Evolutionary conservation across 2,329 filamentous ascomycete species (phyloP).

Genomic region (Trichophyton rubrum): DNA sequence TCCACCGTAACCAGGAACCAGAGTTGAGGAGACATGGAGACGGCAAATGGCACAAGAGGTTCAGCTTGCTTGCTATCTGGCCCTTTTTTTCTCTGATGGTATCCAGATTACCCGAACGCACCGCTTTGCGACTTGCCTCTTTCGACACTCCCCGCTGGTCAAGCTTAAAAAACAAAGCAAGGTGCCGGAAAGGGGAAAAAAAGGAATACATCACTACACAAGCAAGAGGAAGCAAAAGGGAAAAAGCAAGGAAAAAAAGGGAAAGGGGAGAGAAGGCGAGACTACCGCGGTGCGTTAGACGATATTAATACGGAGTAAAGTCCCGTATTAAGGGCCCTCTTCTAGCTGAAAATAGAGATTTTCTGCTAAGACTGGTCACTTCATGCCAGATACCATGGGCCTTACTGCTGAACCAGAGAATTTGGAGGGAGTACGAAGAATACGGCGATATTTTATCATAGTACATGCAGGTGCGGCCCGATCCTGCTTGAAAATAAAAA

Average conservation of each 20-base stretch:
- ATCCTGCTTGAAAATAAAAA: conserved; percentile 5
- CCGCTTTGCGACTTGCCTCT: background rate
- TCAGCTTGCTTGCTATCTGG: background rate
- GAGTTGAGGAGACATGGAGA: background rate
- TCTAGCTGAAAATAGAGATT: no score
- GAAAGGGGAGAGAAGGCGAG: background rate
- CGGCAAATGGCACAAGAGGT: background rate
- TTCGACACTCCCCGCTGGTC: background rate
- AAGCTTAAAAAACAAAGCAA: background rate
- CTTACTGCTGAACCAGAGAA: background rate
- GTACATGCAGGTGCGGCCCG: conserved; percentile 6
- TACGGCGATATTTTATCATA: conserved; percentile 3
- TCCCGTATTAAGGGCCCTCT: background rate
- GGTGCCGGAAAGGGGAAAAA: background rate
- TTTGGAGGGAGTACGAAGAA: conserved; percentile 2
- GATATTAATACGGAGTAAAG: background rate
- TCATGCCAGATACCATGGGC: background rate
- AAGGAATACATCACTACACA: background rate
- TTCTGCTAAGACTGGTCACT: no score
- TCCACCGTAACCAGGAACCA: background rate
- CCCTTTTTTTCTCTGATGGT: background rate
- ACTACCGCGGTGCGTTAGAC: background rate
- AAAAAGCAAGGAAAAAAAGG: background rate
- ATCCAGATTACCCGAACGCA: background rate
- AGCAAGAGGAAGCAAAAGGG: background rate